A percentile compares a stretch with the other conserved stretches of the same genome.
phyloP scores from a whole-genome alignment of 176 grass and related monocot genomes.

The Hordeum marinum region DNA sequence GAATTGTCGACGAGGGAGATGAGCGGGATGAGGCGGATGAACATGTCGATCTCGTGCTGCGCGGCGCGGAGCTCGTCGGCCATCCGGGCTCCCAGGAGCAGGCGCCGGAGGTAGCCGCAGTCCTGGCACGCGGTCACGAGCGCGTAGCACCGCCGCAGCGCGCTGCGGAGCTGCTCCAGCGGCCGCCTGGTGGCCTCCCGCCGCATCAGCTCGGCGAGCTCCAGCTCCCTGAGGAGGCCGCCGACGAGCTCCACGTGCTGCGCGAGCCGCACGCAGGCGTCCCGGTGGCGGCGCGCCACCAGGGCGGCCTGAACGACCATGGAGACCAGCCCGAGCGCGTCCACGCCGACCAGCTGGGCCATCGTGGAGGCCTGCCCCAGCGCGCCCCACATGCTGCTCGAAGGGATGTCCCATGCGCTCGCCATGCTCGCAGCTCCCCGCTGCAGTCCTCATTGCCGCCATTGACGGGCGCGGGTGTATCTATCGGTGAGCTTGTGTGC shows the following conservation, averaged over 20 bases:
- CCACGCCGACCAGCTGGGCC: slow-evolving; percentile 43
- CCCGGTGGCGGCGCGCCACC: slow-evolving; percentile 43
- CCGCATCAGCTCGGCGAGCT: slow-evolving; percentile 33
- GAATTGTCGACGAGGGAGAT: slow-evolving; percentile 44
- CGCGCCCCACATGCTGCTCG: not conserved
- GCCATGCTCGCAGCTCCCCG: not conserved
- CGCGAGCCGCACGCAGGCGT: slow-evolving; percentile 42
- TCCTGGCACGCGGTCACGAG: slow-evolving; percentile 48
- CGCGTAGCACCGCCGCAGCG: slow-evolving; percentile 41
- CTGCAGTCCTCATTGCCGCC: not conserved
- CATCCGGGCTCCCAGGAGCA: slow-evolving; percentile 32
- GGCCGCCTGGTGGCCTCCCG: slow-evolving; percentile 44
- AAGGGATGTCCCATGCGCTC: not conserved
- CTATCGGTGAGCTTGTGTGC: not conserved
- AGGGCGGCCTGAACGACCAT: slow-evolving; percentile 58
- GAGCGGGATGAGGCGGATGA: slow-evolving; percentile 51
- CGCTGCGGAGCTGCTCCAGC: slow-evolving; percentile 28
- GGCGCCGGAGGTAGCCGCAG: slow-evolving; percentile 32
- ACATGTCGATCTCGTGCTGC: slow-evolving; percentile 50
- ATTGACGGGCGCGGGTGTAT: not conserved
- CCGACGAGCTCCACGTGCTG: slow-evolving; percentile 53
- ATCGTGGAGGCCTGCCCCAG: slow-evolving; percentile 31
- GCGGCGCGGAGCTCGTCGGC: slow-evolving; percentile 29
- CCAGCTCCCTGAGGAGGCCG: slow-evolving; percentile 43
- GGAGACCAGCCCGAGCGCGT: slow-evolving; percentile 53